phyloP scores from a whole-genome alignment of 352 stramenopile genomes.

The Globisporangium cystogenes region DNA sequence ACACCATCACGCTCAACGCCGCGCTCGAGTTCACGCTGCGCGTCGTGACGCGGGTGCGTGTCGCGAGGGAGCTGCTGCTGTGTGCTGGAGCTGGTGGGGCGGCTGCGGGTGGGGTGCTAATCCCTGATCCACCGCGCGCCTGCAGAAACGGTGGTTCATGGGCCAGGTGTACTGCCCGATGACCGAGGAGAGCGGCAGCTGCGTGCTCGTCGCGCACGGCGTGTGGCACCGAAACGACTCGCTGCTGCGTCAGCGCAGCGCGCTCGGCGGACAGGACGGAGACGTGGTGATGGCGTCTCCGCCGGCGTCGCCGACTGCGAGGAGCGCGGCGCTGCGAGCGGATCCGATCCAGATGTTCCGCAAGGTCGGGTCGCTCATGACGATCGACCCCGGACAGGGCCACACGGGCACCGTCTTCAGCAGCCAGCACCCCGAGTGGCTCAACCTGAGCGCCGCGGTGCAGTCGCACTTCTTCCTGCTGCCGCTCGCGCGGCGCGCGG shows the following conservation, averaged over 20 bases:
- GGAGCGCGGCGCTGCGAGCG: conserved; percentile 22
- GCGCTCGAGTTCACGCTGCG: conserved; percentile 69
- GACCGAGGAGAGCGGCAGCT: conserved; percentile 50
- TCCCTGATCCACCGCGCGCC: neutral
- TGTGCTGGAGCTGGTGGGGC: too few relatives aligned
- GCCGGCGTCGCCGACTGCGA: conserved; percentile 7
- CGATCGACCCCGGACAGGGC: conserved; percentile 73
- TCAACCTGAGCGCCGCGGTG: conserved; percentile 35
- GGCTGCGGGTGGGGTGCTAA: neutral
- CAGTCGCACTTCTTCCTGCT: conserved; percentile 76
- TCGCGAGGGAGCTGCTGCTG: neutral
- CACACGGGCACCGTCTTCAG: conserved; percentile 72
- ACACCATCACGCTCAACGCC: conserved; percentile 42
- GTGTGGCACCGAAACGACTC: conserved; percentile 62
- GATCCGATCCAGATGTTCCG: conserved; percentile 70
- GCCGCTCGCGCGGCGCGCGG: conserved; percentile 55
- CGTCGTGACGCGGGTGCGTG: conserved; percentile 44
- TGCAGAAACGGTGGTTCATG: conserved; percentile 61
- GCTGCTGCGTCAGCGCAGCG: neutral
- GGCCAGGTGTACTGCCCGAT: conserved; percentile 71
- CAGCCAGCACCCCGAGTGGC: conserved; percentile 63
- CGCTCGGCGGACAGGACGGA: neutral
- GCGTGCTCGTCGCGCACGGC: conserved; percentile 56
- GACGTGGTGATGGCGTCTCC: conserved; percentile 15
- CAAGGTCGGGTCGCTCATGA: conserved; percentile 61